phyloP scores from a whole-genome alignment of 2,329 filamentous ascomycete genomes.

The Parastagonospora nodorum region DNA sequence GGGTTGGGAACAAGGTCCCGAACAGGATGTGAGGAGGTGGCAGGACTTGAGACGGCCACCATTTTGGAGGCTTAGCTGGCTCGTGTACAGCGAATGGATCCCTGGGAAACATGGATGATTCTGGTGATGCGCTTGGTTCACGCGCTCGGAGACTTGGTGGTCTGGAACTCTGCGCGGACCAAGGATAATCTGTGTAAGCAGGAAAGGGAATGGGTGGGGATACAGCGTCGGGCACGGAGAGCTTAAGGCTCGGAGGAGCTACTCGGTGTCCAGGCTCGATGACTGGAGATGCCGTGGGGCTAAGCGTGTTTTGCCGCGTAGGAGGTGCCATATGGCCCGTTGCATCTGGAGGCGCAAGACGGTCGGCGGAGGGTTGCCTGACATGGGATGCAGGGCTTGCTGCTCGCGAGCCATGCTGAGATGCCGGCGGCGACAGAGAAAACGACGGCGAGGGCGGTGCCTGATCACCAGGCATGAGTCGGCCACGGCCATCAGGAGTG shows the following conservation, averaged over 20 bases:
- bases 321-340: slow-evolving; percentile 20
- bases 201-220: slow-evolving; percentile 69
- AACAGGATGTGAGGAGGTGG: slow-evolving; percentile 74
- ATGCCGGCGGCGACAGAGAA: slow-evolving; percentile 47
- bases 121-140: slow-evolving; percentile 55
- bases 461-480: slow-evolving; percentile 10
- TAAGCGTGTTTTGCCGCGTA: slow-evolving; percentile 24
- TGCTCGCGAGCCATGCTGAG: slow-evolving; percentile 31
- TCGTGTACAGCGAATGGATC: slow-evolving; percentile 50
- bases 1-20: slow-evolving; percentile 82
- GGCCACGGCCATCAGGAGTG: slow-evolving; percentile 33
- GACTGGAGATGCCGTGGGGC: slow-evolving; percentile 34
- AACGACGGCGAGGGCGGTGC: slow-evolving; percentile 45
- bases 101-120: slow-evolving; percentile 56
- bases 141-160: slow-evolving; percentile 63
- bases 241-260: slow-evolving; percentile 45
- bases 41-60: slow-evolving; percentile 81
- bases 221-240: slow-evolving; percentile 48
- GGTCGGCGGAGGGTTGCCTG: slow-evolving; percentile 28
- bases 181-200: slow-evolving; percentile 62
- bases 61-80: slow-evolving; percentile 58
- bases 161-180: slow-evolving; percentile 49
- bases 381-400: slow-evolving; percentile 31
- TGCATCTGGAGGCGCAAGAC: slow-evolving; percentile 48
- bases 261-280: slow-evolving; percentile 26